Percentiles rank a stretch among this genome's conserved stretches.
Evolutionary conservation across 495 filamentous ascomycete species (phyloP).

Genomic region (Aspergillus taichungensis): DNA sequence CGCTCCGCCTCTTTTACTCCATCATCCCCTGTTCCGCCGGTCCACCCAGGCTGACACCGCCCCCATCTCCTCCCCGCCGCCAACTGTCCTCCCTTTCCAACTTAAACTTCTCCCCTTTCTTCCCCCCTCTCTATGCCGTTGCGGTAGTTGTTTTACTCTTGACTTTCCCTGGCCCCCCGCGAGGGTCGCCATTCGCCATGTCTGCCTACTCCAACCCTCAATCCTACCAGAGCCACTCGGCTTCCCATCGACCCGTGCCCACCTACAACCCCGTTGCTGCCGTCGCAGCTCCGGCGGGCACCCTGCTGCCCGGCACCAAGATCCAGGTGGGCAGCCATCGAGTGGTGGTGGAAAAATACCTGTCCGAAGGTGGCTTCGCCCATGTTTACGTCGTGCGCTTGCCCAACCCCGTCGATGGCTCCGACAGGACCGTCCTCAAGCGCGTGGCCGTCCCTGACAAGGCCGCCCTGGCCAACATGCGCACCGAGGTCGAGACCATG

Average conservation of each 20-base stretch:
- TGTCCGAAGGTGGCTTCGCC: conserved; percentile 96
- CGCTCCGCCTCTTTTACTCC: no score
- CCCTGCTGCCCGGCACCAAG: conserved; percentile 87
- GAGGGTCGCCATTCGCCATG: conserved; percentile 24
- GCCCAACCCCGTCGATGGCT: conserved; percentile 65
- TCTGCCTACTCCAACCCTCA: conserved; percentile 23
- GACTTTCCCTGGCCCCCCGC: conserved; percentile 14
- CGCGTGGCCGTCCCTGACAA: conserved; percentile 97
- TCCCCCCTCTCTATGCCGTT: conserved; percentile 14
- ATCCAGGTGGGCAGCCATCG: conserved; percentile 90
- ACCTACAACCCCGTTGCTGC: conserved; percentile 32
- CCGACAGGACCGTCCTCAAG: conserved; percentile 84
- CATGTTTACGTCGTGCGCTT: conserved; percentile 95
- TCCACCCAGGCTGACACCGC: no score
- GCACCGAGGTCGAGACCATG: conserved; percentile 99
- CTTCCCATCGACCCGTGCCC: conserved; percentile 23
- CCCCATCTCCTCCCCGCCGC: conserved; percentile 12
- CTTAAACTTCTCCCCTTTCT: neutral
- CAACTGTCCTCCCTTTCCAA: conserved; percentile 13
- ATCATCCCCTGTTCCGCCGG: no score
- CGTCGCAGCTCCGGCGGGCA: conserved; percentile 64
- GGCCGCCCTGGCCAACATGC: conserved; percentile 86
- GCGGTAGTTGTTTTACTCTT: conserved; percentile 4
- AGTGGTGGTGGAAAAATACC: conserved; percentile 94
- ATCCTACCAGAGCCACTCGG: conserved; percentile 24